A percentile compares a stretch with the other conserved stretches of the same genome.
Evolutionary conservation across 345 rosid genomes (phyloP).

Genomic region (Gossypium raimondii): DNA sequence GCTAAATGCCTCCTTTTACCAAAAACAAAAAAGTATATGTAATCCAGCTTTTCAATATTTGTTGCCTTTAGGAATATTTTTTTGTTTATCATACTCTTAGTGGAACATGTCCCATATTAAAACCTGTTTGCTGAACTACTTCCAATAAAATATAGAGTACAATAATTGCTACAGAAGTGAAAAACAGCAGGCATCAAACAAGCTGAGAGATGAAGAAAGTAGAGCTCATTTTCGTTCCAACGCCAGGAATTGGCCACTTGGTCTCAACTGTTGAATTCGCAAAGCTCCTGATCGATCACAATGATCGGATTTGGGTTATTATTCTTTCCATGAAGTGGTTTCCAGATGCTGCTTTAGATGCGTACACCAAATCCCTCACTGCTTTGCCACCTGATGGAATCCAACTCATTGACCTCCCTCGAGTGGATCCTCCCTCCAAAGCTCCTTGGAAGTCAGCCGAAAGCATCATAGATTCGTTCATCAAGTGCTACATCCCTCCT

Average conservation of each 20-base stretch:
- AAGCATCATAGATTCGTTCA: background rate
- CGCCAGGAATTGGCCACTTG: slow-evolving; percentile 38
- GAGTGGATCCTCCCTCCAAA: slow-evolving; percentile 22
- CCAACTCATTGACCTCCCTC: slow-evolving; percentile 30
- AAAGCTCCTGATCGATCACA: slow-evolving; percentile 31
- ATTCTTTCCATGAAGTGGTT: slow-evolving; percentile 24
- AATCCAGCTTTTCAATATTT: too few relatives aligned
- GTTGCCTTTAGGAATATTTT: too few relatives aligned
- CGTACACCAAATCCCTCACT: slow-evolving; percentile 14
- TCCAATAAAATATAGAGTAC: too few relatives aligned
- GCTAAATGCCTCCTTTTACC: too few relatives aligned
- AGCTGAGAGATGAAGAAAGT: slow-evolving; percentile 23
- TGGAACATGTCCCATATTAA: too few relatives aligned
- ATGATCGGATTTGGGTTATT: slow-evolving; percentile 30
- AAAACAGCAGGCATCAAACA: background rate
- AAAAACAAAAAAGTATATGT: too few relatives aligned
- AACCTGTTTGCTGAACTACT: too few relatives aligned
- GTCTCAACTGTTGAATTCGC: slow-evolving; percentile 45
- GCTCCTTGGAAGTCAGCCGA: slow-evolving; percentile 23
- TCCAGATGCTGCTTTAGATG: background rate
- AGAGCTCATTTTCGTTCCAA: slow-evolving; percentile 34
- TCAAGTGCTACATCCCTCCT: slow-evolving; percentile 19
- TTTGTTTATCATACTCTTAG: too few relatives aligned
- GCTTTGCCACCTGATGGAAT: slow-evolving; percentile 27
- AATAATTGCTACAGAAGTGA: too few relatives aligned